Evolutionary conservation across 2,329 filamentous ascomycete species (phyloP), one percentile per base, ranked within the genome.

Genomic region (Scytalidium lignicola): DNA sequence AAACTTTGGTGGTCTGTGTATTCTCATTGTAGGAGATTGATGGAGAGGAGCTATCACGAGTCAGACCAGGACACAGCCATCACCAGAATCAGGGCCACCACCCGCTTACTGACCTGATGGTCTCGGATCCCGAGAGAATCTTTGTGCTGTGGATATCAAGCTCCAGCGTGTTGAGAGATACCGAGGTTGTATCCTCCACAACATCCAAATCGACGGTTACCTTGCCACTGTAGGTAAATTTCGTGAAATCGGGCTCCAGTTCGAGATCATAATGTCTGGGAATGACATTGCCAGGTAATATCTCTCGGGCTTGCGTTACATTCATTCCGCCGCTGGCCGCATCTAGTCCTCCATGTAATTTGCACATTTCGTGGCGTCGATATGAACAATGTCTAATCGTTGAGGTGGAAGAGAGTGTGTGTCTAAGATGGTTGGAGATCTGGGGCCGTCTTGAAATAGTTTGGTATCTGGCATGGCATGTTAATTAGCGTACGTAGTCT

Each of bases 201-300:
- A 96, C 88, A 60, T 96, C 88, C 53, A 96, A 79, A 63, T 96
- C 89, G 63, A 97, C 91, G 50, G 83, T 71, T 46, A 96, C 90
- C 10, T 78, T 85, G 57, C 92, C 92, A 51, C 92, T 80, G 66
- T 92, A 97, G 55, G 83, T 90, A 70, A 93, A 90, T 56, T 86
- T 90, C 60, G 87, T 79, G 60, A 97, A 88, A 73, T 96, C 82
- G 48, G 92, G 90, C 73, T 97, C 93, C 54, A 97, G 77, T 1
- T 88, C 93, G 60, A 97, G 72, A 68, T 95, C 83, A 71, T 97
- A 97, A 73, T 97, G 90, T 37, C 78, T 72, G n/a, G 92, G 91
- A 67, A 92, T 86, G 62, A 96, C 90, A 65, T 96, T 95, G 70
- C 85, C 83, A 46, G 92, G 93, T 60, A 97, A 78, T 57, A 97